Conservation (phyloP, 1,284 basidiomycete species). For the Anthracocystis walkeri region DNA sequence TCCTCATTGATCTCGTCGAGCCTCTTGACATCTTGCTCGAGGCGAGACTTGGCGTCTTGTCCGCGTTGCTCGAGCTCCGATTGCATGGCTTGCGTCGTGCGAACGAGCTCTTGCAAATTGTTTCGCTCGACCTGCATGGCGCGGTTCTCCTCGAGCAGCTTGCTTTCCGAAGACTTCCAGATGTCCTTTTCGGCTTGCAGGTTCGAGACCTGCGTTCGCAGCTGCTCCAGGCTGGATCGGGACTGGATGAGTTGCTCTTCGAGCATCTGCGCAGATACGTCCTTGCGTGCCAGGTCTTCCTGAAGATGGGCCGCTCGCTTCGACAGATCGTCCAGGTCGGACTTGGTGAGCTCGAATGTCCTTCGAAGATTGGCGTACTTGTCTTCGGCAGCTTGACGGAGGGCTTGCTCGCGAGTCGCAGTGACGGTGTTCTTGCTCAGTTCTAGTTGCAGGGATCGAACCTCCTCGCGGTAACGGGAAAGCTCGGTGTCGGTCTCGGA, state of each 20-base stretch:
- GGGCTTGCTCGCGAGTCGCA: slow-evolving; percentile 61
- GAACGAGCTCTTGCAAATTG: slow-evolving; percentile 85
- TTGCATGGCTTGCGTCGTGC: slow-evolving; percentile 88
- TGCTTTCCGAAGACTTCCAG: slow-evolving; percentile 47
- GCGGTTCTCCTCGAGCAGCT: slow-evolving; percentile 84
- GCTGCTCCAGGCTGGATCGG: slow-evolving; percentile 47
- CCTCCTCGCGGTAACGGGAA: slow-evolving; percentile 79
- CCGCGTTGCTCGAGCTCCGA: slow-evolving; percentile 84
- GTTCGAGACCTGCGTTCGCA: slow-evolving; percentile 83
- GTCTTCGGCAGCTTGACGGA: slow-evolving; percentile 69
- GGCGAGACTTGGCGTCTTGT: slow-evolving; percentile 80
- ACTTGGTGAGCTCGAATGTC: slow-evolving; percentile 64
- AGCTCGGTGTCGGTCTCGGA: slow-evolving; percentile 81
- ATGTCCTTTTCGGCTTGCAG: slow-evolving; percentile 86
- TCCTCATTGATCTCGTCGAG: slow-evolving; percentile 76
- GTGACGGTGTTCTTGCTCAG: slow-evolving; percentile 72
- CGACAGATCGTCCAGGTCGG: slow-evolving; percentile 67
- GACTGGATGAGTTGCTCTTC: slow-evolving; percentile 74
- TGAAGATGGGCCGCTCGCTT: slow-evolving; percentile 70
- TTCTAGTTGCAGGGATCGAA: slow-evolving; percentile 75
- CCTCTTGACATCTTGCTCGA: slow-evolving; percentile 83
- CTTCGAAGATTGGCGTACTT: slow-evolving; percentile 67
- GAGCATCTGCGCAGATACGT: slow-evolving; percentile 70
- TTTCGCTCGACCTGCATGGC: slow-evolving; percentile 82
- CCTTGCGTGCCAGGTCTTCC: slow-evolving; percentile 70